Percentiles rank a stretch among this genome's conserved stretches.
Conservation (phyloP, 2,329 filamentous ascomycete genomes). For the Lachnellula arida region DNA sequence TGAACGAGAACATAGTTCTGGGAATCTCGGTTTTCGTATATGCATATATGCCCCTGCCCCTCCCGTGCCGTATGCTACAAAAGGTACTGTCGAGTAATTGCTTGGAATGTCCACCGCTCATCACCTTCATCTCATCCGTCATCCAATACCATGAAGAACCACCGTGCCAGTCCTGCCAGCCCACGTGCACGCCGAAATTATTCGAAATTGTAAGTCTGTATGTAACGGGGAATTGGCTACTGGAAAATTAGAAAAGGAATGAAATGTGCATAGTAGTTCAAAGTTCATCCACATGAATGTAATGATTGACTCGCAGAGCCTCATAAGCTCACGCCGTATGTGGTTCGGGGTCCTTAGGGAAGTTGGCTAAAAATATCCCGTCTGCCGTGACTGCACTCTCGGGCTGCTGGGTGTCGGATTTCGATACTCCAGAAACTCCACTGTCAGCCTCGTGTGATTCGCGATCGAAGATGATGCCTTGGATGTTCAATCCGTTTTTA, state of each 20-base stretch:
- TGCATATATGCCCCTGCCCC: slow-evolving; percentile 1
- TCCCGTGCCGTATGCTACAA: slow-evolving; percentile 15
- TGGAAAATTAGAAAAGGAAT: slow-evolving; percentile 12
- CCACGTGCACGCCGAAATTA: slow-evolving; percentile 12
- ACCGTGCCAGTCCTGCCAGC: slow-evolving; percentile 14
- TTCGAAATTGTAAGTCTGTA: slow-evolving; percentile 8
- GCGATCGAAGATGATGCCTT: slow-evolving; percentile 30
- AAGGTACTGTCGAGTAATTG: slow-evolving; percentile 7
- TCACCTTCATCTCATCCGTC: slow-evolving; percentile 12
- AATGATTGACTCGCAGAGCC: not conserved
- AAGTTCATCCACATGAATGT: slow-evolving; percentile 14
- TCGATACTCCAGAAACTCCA: slow-evolving; percentile 31
- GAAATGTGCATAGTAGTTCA: slow-evolving; percentile 12
- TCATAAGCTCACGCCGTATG: slow-evolving; percentile 16
- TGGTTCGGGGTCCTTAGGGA: slow-evolving; percentile 9
- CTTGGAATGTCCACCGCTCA: slow-evolving; percentile 7
- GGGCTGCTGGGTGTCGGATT: slow-evolving; percentile 17
- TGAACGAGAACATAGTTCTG: not conserved
- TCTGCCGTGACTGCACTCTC: slow-evolving; percentile 9
- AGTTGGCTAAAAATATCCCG: not conserved
- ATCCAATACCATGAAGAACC: slow-evolving; percentile 1
- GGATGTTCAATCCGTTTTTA: slow-evolving; percentile 30
- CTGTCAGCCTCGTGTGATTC: slow-evolving; percentile 30
- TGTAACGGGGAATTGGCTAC: slow-evolving; percentile 8
- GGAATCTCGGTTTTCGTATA: not conserved